Conservation (phyloP, 2,329 filamentous ascomycete species). For the Neodidymelliopsis sp. region DNA sequence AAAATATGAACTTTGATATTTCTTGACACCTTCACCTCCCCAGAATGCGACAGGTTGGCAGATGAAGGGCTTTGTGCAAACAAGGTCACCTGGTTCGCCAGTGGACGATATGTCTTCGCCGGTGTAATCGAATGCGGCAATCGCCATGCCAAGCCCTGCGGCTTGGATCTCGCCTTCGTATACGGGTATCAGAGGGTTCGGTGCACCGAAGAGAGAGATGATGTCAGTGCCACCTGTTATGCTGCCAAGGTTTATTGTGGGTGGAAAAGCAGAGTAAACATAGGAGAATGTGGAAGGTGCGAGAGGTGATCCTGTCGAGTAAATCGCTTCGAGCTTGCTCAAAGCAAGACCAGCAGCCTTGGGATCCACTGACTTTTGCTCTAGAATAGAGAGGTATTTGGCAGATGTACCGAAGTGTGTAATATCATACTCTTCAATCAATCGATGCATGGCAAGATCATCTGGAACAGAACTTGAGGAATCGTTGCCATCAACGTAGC, state of each 20-base stretch:
- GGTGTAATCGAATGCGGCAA: conserved; percentile 59
- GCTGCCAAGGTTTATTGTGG: conserved; percentile 82
- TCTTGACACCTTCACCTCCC: conserved; percentile 72
- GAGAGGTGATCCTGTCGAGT: conserved; percentile 91
- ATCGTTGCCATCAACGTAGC: conserved; percentile 46
- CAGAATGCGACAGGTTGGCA: conserved; percentile 93
- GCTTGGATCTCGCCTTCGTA: conserved; percentile 60
- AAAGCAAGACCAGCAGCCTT: conserved; percentile 59
- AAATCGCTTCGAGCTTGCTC: conserved; percentile 76
- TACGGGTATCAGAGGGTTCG: conserved; percentile 65
- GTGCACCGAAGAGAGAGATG: conserved; percentile 90
- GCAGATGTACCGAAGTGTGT: conserved; percentile 96
- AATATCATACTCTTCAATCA: conserved; percentile 81
- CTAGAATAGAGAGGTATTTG: conserved; percentile 89
- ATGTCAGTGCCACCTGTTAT: conserved; percentile 98
- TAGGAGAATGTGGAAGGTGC: conserved; percentile 93
- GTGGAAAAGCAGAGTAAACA: conserved; percentile 83
- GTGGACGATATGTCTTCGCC: conserved; percentile 65
- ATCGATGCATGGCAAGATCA: conserved; percentile 79
- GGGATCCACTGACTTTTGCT: conserved; percentile 68
- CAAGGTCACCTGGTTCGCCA: conserved; percentile 82
- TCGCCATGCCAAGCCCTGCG: conserved; percentile 59
- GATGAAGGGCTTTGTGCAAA: conserved; percentile 86
- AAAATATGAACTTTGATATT: conserved; percentile 88
- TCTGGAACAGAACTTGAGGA: conserved; percentile 66